A percentile compares a stretch with the other conserved stretches of the same genome.
phyloP scores from a whole-genome alignment of 1,139 yeast genomes.

The Wickerhamiella pararugosa region DNA sequence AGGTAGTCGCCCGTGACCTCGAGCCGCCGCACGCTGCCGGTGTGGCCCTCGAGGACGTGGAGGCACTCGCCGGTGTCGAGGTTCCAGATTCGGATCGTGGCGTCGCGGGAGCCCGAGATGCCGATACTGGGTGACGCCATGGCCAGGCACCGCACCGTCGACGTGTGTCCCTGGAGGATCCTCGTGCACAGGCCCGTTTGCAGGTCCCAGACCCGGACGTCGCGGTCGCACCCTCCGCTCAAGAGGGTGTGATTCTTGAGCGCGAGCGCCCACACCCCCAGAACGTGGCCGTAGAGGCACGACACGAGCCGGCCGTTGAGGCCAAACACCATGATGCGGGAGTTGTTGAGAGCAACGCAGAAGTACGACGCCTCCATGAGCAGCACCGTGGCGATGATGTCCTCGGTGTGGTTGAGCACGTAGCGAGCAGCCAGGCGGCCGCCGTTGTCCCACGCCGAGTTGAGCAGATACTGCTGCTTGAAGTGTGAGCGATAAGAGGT shows the following conservation, averaged over 20 bases:
- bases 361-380: slow-evolving; percentile 26
- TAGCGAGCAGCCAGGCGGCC: slow-evolving; percentile 30
- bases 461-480: slow-evolving; percentile 29
- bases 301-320: slow-evolving; percentile 44
- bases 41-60: slow-evolving; percentile 57
- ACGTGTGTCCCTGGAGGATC: slow-evolving; percentile 78
- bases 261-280: slow-evolving; percentile 96
- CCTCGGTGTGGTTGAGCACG: slow-evolving; percentile 24
- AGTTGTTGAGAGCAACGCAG: slow-evolving; percentile 30
- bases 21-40: slow-evolving; percentile 68
- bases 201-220: slow-evolving; percentile 84
- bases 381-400: slow-evolving; percentile 28
- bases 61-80: slow-evolving; percentile 58
- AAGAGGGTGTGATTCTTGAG: slow-evolving; percentile 65
- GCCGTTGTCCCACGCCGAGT: slow-evolving; percentile 29
- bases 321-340: slow-evolving; percentile 29
- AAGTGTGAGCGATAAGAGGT: slow-evolving; percentile 29
- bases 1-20: slow-evolving; percentile 21
- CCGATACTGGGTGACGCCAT: slow-evolving; percentile 64
- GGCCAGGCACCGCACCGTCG: slow-evolving; percentile 84
- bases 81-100: slow-evolving; percentile 43
- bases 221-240: slow-evolving; percentile 82
- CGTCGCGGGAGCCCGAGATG: slow-evolving; percentile 45
- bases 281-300: slow-evolving; percentile 76
- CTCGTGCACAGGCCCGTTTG: slow-evolving; percentile 60